Evolutionary conservation across 345 rosid species (phyloP).

Genomic region (Ceriops zippeliana): DNA sequence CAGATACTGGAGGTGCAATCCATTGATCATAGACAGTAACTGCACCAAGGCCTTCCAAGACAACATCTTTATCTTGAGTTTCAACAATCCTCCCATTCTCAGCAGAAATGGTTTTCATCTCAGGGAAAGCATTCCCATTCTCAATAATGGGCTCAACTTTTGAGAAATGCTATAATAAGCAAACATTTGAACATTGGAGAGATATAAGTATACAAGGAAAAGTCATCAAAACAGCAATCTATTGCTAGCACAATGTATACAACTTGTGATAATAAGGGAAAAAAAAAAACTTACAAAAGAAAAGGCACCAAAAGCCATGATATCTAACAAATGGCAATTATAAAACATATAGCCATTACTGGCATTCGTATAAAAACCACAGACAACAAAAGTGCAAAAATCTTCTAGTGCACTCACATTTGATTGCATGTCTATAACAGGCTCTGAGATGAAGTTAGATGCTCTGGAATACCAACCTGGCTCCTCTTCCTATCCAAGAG

Average conservation of each 20-base stretch:
- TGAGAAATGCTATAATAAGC: slow-evolving; percentile 42
- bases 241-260: too few relatives aligned
- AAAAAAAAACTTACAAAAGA: neutral
- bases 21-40: slow-evolving; percentile 88
- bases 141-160: slow-evolving; percentile 46
- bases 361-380: too few relatives aligned
- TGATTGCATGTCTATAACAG: slow-evolving; percentile 62
- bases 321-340: too few relatives aligned
- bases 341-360: too few relatives aligned
- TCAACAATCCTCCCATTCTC: slow-evolving; percentile 66
- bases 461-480: slow-evolving; percentile 98
- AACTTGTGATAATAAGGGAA: too few relatives aligned
- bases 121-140: slow-evolving; percentile 59
- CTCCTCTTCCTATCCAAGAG: slow-evolving; percentile 74
- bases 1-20: slow-evolving; percentile 72
- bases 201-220: neutral
- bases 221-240: neutral
- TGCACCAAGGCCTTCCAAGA: slow-evolving; percentile 72
- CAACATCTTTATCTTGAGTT: slow-evolving; percentile 88
- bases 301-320: neutral
- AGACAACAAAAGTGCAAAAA: too few relatives aligned
- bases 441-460: slow-evolving; percentile 63
- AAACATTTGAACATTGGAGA: slow-evolving; percentile 8
- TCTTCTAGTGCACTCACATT: slow-evolving; percentile 48
- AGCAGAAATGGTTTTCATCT: slow-evolving; percentile 60